A percentile compares a stretch with the other conserved stretches of the same genome.
These are phyloP conservation scores for Trichophyton simii DNA, from an alignment of 2,329 filamentous ascomycete genomes.

Conservation along the genomic window DNA sequence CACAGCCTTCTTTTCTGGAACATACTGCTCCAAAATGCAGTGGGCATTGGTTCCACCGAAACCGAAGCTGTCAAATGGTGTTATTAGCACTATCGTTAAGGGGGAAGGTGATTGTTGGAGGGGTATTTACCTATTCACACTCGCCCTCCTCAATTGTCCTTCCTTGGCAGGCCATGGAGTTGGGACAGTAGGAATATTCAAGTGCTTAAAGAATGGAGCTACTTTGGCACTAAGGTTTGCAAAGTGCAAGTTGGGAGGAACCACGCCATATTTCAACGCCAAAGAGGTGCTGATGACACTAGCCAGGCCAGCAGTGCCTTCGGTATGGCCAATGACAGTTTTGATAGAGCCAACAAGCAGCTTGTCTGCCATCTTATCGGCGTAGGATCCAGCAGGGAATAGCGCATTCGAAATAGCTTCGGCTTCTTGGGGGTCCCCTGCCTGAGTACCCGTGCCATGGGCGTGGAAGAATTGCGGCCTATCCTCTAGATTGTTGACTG, in stretches of 20 bases:
- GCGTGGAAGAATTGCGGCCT: not conserved
- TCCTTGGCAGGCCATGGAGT: conserved; percentile 18
- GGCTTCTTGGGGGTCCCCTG: conserved; percentile 6
- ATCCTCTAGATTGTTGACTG: not conserved
- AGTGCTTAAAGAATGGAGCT: conserved; percentile 9
- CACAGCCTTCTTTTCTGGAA: not conserved
- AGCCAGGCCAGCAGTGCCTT: conserved; percentile 20
- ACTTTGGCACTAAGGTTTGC: not conserved
- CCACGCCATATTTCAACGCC: conserved; percentile 19
- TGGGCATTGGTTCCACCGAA: conserved; percentile 21
- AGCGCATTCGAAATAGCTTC: not conserved
- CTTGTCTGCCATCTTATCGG: not conserved
- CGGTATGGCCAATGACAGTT: conserved; percentile 21
- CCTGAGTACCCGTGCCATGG: not conserved
- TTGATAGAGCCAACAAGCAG: conserved; percentile 19
- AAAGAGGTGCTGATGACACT: conserved; percentile 20
- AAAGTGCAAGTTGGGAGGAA: conserved; percentile 17
- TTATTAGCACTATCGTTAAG: not conserved
- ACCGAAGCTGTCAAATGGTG: conserved; percentile 16
- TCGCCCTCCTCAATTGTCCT: conserved; percentile 16
- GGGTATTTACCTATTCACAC: conserved; percentile 4
- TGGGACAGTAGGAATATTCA: conserved; percentile 14
- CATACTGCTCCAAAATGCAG: conserved; percentile 16
- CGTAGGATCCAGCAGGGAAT: conserved; percentile 6
- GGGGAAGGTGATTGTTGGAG: not conserved